Conservation (phyloP, 345 rosid genomes). For the Heritiera littoralis region DNA sequence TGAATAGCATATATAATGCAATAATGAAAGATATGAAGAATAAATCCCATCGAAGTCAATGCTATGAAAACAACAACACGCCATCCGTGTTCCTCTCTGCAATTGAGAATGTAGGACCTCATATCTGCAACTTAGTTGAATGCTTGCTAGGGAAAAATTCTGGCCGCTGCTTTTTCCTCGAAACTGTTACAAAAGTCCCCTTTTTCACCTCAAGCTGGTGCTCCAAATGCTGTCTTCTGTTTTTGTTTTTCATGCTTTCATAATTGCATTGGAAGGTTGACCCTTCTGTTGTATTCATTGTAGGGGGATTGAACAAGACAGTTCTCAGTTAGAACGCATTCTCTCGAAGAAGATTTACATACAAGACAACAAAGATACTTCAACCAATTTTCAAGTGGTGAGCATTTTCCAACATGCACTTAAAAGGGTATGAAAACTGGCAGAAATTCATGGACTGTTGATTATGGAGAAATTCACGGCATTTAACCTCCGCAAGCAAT, state of each 20-base stretch:
- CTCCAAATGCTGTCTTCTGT: conserved; percentile 12
- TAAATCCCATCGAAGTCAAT: background rate
- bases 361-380: background rate
- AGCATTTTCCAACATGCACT: background rate
- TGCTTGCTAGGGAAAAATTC: conserved; percentile 13
- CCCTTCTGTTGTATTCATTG: conserved; percentile 23
- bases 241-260: conserved; percentile 17
- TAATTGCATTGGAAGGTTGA: conserved; percentile 24
- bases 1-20: conserved; percentile 11
- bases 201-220: conserved; percentile 17
- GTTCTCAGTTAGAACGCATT: conserved; percentile 5
- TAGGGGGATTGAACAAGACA: background rate
- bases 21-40: conserved; percentile 16
- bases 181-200: conserved; percentile 14
- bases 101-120: conserved; percentile 23
- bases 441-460: background rate
- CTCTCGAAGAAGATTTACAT: background rate
- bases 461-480: background rate
- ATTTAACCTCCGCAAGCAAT: background rate
- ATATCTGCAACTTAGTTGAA: conserved; percentile 15
- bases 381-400: background rate
- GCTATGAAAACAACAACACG: conserved; percentile 12
- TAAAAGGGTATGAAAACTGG: background rate
- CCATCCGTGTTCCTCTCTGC: conserved; percentile 7
- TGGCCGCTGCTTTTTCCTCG: conserved; percentile 33